Conservation (phyloP, 2,329 filamentous ascomycete species). For the Pseudopithomyces maydicus region DNA sequence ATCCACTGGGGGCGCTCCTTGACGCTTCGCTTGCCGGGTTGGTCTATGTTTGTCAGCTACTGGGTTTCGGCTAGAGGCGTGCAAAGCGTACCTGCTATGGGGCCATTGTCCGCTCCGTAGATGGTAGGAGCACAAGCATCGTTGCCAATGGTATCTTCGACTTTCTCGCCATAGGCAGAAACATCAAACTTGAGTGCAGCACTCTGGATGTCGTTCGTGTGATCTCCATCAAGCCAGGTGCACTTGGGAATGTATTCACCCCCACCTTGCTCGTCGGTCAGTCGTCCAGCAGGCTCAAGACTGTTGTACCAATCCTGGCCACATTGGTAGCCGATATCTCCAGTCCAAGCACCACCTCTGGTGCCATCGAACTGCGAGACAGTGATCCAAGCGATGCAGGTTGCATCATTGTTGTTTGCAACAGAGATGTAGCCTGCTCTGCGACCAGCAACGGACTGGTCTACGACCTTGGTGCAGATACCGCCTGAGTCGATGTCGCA, state of each 20-base stretch:
- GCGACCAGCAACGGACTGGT: too few species aligned
- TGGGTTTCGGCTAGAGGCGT: neutral
- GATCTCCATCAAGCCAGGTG: constrained; percentile 19
- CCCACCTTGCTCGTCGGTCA: neutral
- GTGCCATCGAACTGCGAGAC: constrained; percentile 9
- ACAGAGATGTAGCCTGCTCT: neutral
- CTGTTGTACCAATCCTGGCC: constrained; percentile 14
- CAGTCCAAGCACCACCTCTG: constrained; percentile 13
- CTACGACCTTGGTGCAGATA: too few species aligned
- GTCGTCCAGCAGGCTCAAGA: constrained; percentile 5
- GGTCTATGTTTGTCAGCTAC: neutral
- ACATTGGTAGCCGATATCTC: constrained; percentile 13
- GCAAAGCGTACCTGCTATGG: neutral
- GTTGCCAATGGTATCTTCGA: constrained; percentile 7
- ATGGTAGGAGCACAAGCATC: constrained; percentile 6
- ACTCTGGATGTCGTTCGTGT: constrained; percentile 10
- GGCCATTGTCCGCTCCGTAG: constrained; percentile 7
- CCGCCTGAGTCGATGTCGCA: too few species aligned
- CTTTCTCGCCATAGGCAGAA: constrained; percentile 12
- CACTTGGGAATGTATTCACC: constrained; percentile 11
- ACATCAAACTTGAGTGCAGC: constrained; percentile 11
- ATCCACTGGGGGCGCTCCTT: neutral
- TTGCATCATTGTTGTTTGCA: neutral
- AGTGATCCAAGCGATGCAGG: constrained; percentile 16
- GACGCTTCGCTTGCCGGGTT: neutral